A percentile compares a stretch with the other conserved stretches of the same genome.
Evolutionary conservation across 2,329 filamentous ascomycete species (phyloP).

Genomic region (Fusarium camptoceras): DNA sequence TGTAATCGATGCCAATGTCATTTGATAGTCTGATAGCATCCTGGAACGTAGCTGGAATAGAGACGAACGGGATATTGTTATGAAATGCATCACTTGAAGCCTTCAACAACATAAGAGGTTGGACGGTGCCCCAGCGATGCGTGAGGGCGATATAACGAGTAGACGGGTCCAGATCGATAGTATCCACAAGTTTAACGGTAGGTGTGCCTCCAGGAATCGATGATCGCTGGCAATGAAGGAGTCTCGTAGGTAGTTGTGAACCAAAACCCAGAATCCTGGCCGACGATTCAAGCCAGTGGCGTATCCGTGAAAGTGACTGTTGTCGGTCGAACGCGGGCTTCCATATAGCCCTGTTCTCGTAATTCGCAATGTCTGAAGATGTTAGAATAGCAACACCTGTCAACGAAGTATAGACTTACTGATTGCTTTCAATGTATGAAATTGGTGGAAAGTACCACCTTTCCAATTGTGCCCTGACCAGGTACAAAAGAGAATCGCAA

Average conservation of each 20-base stretch:
- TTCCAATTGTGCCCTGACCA: not conserved
- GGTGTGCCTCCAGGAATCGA: not conserved
- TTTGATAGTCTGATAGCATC: slow-evolving; percentile 26
- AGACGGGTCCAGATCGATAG: not conserved
- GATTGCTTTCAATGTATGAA: slow-evolving; percentile 11
- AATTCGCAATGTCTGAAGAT: not conserved
- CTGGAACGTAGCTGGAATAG: slow-evolving; percentile 33
- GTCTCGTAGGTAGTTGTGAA: slow-evolving; percentile 24
- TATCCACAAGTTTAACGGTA: slow-evolving; percentile 12
- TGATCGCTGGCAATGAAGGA: slow-evolving; percentile 18
- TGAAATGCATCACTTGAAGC: slow-evolving; percentile 3
- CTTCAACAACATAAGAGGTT: slow-evolving; percentile 25
- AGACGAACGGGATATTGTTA: slow-evolving; percentile 10
- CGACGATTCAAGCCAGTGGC: slow-evolving; percentile 16
- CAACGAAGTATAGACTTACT: too few species aligned
- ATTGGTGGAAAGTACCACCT: slow-evolving; percentile 3
- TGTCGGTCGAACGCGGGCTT: slow-evolving; percentile 20
- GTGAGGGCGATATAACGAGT: slow-evolving; percentile 34
- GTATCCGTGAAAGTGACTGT: slow-evolving; percentile 23
- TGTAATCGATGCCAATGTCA: slow-evolving; percentile 18
- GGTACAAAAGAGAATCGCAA: slow-evolving; percentile 10
- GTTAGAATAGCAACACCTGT: not conserved
- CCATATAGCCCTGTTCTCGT: slow-evolving; percentile 12
- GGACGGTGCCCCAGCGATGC: slow-evolving; percentile 31
- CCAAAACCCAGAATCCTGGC: not conserved